phyloP scores from a whole-genome alignment of 306 rosid species.

The Cucumis sativus region DNA sequence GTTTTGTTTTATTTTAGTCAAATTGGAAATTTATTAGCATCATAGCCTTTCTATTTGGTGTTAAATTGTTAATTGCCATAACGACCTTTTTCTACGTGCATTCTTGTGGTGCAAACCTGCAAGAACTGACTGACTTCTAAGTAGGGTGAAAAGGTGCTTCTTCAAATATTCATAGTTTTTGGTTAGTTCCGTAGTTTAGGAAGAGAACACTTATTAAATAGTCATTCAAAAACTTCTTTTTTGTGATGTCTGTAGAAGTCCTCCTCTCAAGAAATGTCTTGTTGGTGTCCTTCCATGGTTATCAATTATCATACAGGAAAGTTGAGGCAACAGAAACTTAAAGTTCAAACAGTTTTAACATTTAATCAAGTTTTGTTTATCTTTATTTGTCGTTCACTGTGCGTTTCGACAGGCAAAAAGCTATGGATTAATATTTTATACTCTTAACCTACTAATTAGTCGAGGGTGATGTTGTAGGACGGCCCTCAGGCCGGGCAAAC shows the following conservation, averaged over 20 bases:
- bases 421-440: not conserved
- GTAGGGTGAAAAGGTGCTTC: not conserved
- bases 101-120: not conserved
- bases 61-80: not conserved
- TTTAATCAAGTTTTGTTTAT: not conserved
- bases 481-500: constrained; percentile 92
- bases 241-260: not conserved
- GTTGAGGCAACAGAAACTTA: not conserved
- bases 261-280: not conserved
- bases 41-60: not conserved
- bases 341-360: not conserved
- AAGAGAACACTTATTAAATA: not conserved
- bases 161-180: not conserved
- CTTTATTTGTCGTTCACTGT: not conserved
- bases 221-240: not conserved
- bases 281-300: not conserved
- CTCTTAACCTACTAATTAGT: not conserved
- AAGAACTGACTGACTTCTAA: not conserved
- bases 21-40: not conserved
- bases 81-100: not conserved
- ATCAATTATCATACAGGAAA: not conserved
- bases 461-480: constrained; percentile 34
- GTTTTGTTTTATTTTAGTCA: not conserved
- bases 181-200: not conserved
- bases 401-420: not conserved